phyloP scores from a whole-genome alignment of 176 grass and related monocot species.

The Carex parvula region DNA sequence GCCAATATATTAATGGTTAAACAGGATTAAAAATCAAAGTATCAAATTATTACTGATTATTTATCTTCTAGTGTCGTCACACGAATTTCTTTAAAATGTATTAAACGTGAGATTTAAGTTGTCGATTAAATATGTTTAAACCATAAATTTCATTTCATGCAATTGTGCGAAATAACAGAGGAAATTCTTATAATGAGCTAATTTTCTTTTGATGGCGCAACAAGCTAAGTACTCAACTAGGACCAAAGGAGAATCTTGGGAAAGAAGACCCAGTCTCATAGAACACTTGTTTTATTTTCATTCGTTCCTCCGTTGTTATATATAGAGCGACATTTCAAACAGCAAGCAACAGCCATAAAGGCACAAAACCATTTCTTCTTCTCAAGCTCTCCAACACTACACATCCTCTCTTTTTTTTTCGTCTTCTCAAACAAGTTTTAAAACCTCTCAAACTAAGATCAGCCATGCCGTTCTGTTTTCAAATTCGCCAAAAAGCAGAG shows the following conservation, averaged over 20 bases:
- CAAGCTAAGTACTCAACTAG: neutral
- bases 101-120: too few species aligned
- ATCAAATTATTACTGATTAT: too few species aligned
- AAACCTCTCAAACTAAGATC: slow-evolving; percentile 2
- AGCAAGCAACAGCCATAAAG: neutral
- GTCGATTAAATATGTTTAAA: neutral
- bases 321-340: neutral
- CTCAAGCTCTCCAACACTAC: neutral
- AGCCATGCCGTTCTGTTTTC: neutral
- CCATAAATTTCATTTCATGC: neutral
- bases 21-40: neutral
- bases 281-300: neutral
- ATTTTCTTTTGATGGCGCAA: neutral
- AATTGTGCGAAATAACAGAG: neutral
- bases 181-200: neutral
- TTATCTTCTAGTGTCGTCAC: neutral
- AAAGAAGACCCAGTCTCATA: neutral
- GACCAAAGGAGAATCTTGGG: neutral
- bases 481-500: neutral
- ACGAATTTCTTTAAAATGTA: neutral
- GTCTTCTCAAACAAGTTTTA: neutral
- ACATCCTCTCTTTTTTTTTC: neutral
- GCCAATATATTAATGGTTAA: neutral
- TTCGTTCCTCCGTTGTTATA: neutral
- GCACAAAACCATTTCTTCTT: neutral